These are phyloP conservation scores for Sporisorium reilianum DNA, from an alignment of 1,284 basidiomycete species.

Conservation along the genomic window DNA sequence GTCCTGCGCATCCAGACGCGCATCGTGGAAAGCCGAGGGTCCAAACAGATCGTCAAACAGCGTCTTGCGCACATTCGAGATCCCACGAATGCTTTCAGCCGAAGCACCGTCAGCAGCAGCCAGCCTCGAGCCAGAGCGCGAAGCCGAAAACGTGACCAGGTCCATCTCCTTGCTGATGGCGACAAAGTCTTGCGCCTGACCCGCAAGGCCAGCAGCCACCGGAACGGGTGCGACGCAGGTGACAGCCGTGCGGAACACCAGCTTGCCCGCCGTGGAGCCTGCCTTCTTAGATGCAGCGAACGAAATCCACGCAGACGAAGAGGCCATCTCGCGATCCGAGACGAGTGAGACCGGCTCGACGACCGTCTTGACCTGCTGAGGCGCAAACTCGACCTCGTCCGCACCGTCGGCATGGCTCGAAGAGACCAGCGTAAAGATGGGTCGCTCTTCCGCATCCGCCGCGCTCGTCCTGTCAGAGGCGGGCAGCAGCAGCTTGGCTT, in stretches of 20 bases:
- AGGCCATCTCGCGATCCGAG: constrained; percentile 32
- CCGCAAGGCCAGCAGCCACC: constrained; percentile 14
- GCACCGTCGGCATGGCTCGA: background rate
- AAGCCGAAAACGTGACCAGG: constrained; percentile 45
- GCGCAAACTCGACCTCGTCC: constrained; percentile 2
- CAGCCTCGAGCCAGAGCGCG: constrained; percentile 38
- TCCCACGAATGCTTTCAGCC: constrained; percentile 73
- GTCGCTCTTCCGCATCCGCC: constrained; percentile 6
- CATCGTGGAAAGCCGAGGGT: constrained; percentile 72
- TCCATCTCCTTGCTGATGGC: constrained; percentile 54
- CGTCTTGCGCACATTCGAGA: constrained; percentile 77
- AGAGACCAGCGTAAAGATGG: constrained; percentile 30
- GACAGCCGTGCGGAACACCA: constrained; percentile 25
- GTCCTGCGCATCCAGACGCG: constrained; percentile 15
- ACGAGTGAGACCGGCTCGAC: constrained; percentile 39
- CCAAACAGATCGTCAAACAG: constrained; percentile 89
- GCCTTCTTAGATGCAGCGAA: constrained; percentile 5
- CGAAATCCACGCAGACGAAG: constrained; percentile 12
- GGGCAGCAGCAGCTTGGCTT: constrained; percentile 21
- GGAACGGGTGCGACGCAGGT: constrained; percentile 30
- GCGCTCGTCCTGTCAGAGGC: constrained; percentile 1
- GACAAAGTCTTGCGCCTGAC: constrained; percentile 31
- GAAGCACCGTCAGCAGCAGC: constrained; percentile 19
- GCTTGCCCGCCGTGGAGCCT: constrained; percentile 4
- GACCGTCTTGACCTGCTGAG: constrained; percentile 27